Percentiles rank a stretch among this genome's conserved stretches.
phyloP scores from a whole-genome alignment of 352 stramenopile species.

The Pythium insidiosum region DNA sequence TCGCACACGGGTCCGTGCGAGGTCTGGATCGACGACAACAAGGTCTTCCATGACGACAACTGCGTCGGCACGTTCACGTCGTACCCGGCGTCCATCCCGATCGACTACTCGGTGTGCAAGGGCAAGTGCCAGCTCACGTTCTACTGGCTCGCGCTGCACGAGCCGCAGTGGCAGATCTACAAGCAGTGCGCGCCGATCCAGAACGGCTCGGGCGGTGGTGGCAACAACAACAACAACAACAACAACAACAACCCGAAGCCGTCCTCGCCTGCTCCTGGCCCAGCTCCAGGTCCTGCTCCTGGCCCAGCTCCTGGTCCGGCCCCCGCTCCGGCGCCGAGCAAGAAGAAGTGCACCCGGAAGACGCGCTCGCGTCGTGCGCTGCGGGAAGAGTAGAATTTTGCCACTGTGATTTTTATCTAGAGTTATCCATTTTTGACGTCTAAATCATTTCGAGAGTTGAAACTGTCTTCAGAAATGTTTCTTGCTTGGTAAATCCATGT shows the following conservation, averaged over 20 bases:
- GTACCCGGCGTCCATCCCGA: slow-evolving; percentile 24
- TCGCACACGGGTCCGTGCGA: slow-evolving; percentile 42
- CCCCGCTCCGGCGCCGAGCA: slow-evolving; percentile 2
- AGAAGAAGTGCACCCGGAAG: slow-evolving; percentile 6
- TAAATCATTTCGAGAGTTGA: no score
- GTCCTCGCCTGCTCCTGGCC: neutral
- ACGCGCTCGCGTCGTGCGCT: no score
- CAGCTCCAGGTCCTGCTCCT: no score
- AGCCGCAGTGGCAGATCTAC: slow-evolving; percentile 25
- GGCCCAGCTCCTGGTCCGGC: neutral
- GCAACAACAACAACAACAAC: slow-evolving; percentile 1
- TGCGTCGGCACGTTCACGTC: slow-evolving; percentile 24
- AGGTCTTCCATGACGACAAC: slow-evolving; percentile 22
- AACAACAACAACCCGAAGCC: neutral
- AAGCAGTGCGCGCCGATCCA: slow-evolving; percentile 20
- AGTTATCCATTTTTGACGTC: no score
- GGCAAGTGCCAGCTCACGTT: slow-evolving; percentile 31
- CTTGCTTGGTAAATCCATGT: no score
- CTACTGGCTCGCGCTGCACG: slow-evolving; percentile 18
- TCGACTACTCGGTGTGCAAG: slow-evolving; percentile 35
- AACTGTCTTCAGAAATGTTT: no score
- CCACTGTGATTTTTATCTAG: no score
- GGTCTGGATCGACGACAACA: slow-evolving; percentile 28
- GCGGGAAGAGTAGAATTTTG: no score
- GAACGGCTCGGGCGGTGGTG: slow-evolving; percentile 6